Conservation (phyloP, 306 rosid genomes). For the Vachellia pachyceras region DNA sequence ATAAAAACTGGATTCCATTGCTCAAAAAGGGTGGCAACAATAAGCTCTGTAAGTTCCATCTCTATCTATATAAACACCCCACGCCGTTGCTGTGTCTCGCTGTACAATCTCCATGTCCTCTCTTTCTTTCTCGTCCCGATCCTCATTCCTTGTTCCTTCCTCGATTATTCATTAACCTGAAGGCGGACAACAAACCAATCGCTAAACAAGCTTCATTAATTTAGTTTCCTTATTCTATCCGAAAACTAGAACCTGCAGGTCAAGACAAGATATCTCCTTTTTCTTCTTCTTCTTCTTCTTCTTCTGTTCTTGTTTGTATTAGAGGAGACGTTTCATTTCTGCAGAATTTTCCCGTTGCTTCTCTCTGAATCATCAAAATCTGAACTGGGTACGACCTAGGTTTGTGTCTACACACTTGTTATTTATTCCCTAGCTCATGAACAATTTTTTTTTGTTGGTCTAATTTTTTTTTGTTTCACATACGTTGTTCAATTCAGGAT, state of each 20-base stretch:
- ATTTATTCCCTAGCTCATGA: not conserved
- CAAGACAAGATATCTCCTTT: conserved; percentile 10
- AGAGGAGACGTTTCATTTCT: conserved; percentile 34
- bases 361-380: conserved; percentile 15
- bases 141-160: conserved; percentile 6
- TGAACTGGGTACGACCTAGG: not conserved
- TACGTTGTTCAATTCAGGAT: conserved; percentile 27
- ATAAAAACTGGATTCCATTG: too few relatives aligned
- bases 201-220: conserved; percentile 20
- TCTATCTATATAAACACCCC: conserved; percentile 9
- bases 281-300: not conserved
- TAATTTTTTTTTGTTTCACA: conserved; percentile 17
- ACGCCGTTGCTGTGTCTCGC: conserved; percentile 36
- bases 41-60: not conserved
- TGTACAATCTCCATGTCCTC: conserved; percentile 28
- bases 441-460: not conserved
- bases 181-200: not conserved
- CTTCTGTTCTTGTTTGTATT: not conserved
- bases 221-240: not conserved
- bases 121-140: not conserved
- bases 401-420: not conserved
- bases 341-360: not conserved
- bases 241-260: not conserved
- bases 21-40: too few relatives aligned
- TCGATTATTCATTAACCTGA: too few relatives aligned